Percentiles rank a stretch among this genome's conserved stretches.
phyloP scores from a whole-genome alignment of 345 rosid species.

The Brassica carinata region DNA sequence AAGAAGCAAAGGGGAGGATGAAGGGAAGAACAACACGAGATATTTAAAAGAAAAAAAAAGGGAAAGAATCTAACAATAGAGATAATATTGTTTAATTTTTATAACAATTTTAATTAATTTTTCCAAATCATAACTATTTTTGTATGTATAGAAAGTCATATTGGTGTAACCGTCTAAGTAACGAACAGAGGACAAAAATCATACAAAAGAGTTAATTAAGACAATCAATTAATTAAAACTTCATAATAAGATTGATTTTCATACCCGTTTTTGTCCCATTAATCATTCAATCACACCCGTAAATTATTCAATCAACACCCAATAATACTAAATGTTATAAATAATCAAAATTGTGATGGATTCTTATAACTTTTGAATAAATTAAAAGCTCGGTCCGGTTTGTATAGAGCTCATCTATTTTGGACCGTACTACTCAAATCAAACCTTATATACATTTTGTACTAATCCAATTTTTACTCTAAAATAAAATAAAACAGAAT shows the following conservation, averaged over 20 bases:
- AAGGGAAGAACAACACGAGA: conserved; percentile 20
- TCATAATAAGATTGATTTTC: neutral
- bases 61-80: conserved; percentile 21
- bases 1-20: conserved; percentile 2
- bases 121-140: neutral
- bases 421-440: neutral
- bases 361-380: neutral
- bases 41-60: conserved; percentile 28
- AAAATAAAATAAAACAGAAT: too few relatives aligned
- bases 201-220: conserved; percentile 5
- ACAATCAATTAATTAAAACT: conserved; percentile 7
- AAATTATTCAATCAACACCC: neutral
- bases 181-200: conserved; percentile 2
- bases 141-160: neutral
- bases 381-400: neutral
- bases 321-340: neutral
- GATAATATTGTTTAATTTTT: conserved; percentile 30
- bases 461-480: too few relatives aligned
- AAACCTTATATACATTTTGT: neutral
- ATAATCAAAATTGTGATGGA: neutral
- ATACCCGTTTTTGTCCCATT: neutral
- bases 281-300: neutral
- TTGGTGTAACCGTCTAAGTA: conserved; percentile 21
- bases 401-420: neutral
- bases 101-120: conserved; percentile 6